Evolutionary conservation across 2,329 filamentous ascomycete genomes (phyloP).

Genomic region (Ophiocordyceps camponoti-rufipedis): DNA sequence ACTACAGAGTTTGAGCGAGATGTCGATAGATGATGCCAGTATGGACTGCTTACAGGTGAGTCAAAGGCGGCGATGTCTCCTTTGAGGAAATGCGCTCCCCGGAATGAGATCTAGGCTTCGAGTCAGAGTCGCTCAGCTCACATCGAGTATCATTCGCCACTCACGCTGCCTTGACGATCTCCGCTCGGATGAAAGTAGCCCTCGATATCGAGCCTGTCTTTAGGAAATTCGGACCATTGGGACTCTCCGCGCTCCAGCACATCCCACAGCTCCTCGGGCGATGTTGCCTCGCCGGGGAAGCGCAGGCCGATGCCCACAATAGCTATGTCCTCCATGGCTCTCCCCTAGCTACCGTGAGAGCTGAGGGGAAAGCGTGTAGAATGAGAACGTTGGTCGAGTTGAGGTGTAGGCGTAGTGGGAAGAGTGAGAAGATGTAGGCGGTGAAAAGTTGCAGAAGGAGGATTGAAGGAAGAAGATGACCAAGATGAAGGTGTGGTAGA

Average conservation of each 20-base stretch:
- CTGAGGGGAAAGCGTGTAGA: background rate
- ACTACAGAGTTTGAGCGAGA: constrained; percentile 13
- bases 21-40: background rate
- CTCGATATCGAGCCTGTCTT: constrained; percentile 28
- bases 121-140: background rate
- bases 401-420: no score
- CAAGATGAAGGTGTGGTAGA: background rate
- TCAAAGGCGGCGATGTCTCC: constrained; percentile 28
- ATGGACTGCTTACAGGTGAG: constrained; percentile 19
- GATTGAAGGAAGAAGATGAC: background rate
- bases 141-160: constrained; percentile 5
- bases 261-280: constrained; percentile 27
- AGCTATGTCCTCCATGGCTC: constrained; percentile 25
- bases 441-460: no score
- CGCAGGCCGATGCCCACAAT: constrained; percentile 32
- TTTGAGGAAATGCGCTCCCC: constrained; percentile 32
- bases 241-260: constrained; percentile 23
- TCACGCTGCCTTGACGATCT: constrained; percentile 27
- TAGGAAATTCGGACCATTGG: constrained; percentile 30
- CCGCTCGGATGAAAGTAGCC: constrained; percentile 35
- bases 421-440: no score
- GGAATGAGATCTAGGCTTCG: constrained; percentile 22
- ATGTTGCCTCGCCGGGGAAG: constrained; percentile 29
- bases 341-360: background rate
- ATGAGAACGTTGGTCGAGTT: no score